phyloP scores from a whole-genome alignment of 2,329 filamentous ascomycete genomes.

The Aspergillus proliferans region DNA sequence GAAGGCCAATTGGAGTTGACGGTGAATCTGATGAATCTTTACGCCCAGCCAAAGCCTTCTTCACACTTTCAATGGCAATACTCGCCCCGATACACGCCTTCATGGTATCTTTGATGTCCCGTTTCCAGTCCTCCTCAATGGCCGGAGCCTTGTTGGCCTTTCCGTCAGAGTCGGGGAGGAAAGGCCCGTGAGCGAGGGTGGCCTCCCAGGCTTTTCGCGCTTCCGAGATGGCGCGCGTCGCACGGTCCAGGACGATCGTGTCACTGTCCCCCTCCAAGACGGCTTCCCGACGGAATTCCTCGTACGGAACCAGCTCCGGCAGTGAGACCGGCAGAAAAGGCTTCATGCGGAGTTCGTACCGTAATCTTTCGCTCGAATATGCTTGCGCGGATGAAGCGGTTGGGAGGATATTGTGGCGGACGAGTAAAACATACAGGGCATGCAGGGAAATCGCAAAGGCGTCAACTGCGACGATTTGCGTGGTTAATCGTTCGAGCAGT shows the following conservation, averaged over 20 bases:
- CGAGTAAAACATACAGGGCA: conserved; percentile 60
- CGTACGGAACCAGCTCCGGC: conserved; percentile 60
- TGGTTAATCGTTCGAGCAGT: conserved; percentile 55
- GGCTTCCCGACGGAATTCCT: conserved; percentile 50
- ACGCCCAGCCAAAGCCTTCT: conserved; percentile 45
- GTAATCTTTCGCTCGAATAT: conserved; percentile 61
- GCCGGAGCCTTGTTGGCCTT: conserved; percentile 35
- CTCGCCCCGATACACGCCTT: conserved; percentile 66
- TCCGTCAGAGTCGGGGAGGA: conserved; percentile 14
- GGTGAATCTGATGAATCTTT: conserved; percentile 7
- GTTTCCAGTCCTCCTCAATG: conserved; percentile 57
- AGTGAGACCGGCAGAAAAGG: conserved; percentile 66
- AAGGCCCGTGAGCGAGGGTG: conserved; percentile 34
- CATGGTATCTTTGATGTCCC: conserved; percentile 54
- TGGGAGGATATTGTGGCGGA: conserved; percentile 48
- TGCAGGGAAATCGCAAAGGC: conserved; percentile 48
- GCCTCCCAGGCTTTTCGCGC: conserved; percentile 41
- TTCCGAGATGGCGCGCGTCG: conserved; percentile 32
- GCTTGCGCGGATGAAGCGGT: conserved; percentile 48
- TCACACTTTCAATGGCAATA: conserved; percentile 56
- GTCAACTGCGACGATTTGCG: conserved; percentile 59
- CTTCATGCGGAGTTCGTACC: conserved; percentile 81
- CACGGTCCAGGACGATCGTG: conserved; percentile 33
- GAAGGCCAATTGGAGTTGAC: conserved; percentile 6
- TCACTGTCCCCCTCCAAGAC: conserved; percentile 41